phyloP scores from a whole-genome alignment of 23 red algal genomes.

The Gracilariopsis chorda region DNA sequence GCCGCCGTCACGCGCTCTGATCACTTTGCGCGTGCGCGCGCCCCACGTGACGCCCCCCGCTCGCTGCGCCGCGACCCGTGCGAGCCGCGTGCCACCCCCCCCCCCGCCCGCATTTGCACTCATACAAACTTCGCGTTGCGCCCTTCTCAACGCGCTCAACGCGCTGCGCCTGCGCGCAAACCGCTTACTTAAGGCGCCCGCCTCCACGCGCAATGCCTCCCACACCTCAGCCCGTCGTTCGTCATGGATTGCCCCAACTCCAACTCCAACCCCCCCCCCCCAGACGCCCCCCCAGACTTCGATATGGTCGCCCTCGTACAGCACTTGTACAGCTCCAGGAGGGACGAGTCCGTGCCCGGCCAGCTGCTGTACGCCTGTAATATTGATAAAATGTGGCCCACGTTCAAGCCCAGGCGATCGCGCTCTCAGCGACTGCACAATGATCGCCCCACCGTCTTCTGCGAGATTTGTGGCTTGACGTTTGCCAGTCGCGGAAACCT shows the following conservation, averaged over 20 bases:
- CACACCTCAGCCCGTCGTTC: background rate
- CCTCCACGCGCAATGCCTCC: no score
- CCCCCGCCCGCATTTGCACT: no score
- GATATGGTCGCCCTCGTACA: no score
- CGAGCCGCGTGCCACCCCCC: background rate
- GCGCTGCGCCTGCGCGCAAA: no score
- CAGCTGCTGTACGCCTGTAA: no score
- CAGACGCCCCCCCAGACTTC: background rate
- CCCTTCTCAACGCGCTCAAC: no score
- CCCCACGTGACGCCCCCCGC: background rate
- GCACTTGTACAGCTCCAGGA: no score
- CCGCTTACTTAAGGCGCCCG: no score
- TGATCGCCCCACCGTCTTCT: background rate
- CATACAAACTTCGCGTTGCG: no score
- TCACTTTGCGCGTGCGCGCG: background rate
- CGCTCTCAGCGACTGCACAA: background rate
- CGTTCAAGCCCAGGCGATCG: background rate
- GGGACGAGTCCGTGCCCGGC: no score
- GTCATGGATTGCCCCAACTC: background rate
- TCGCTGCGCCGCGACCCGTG: background rate
- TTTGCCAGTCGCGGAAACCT: conserved; percentile 34
- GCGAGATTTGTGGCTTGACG: conserved; percentile 28
- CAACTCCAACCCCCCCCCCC: background rate
- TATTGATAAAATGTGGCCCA: no score
- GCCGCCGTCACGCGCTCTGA: background rate